Evolutionary conservation across 1,284 basidiomycete species (phyloP), one percentile per base, ranked within the genome.

Genomic region (Ustilago curta): DNA sequence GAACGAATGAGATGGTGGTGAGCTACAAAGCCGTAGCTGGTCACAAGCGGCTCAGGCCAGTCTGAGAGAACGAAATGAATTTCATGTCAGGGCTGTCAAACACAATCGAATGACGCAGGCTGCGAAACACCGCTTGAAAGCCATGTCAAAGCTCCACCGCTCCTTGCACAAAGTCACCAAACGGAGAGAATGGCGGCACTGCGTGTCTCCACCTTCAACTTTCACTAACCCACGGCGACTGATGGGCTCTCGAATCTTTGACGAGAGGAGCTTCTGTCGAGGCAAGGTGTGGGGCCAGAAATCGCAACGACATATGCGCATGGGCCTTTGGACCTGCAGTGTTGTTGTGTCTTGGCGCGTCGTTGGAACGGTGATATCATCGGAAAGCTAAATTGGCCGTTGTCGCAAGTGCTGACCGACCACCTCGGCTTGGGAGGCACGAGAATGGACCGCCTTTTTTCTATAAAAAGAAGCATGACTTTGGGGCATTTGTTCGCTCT

Each of bases 361-460:
- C 31, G 21, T 12, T 21, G 21, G 12, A 12, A n/a, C 25, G 18
- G 52, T 54, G 52, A 54, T 54, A 54, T 54, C 52, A 54, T 54
- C 23, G 52, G 8, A 14, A 44, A n/a, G n/a, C n/a, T 18, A 27
- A 54, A 31, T 32, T 43, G n/a, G 23, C 52, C 40, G 40, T 47
- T n/a, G n/a, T n/a, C n/a, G n/a, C n/a, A n/a, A n/a, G 32, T 25
- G 43, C 21, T 12, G 21, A 11, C 19, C n/a, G n/a, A n/a, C n/a
- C n/a, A 25, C 25, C 44, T 12, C 12, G 12, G 16, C 25, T n/a
- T n/a, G n/a, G n/a, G 14, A n/a, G 47, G 1, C 25, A 7, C 14
- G 8, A 3, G 5, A 11, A 7, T 35, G 32, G 11, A 35, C 32
- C 8, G 32, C 32, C 32, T 35, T 14, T 35, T 35, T n/a, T n/a